A percentile compares a stretch with the other conserved stretches of the same genome.
Evolutionary conservation across 1,139 yeast species (phyloP).

Genomic region (Candida labiduridarum): DNA sequence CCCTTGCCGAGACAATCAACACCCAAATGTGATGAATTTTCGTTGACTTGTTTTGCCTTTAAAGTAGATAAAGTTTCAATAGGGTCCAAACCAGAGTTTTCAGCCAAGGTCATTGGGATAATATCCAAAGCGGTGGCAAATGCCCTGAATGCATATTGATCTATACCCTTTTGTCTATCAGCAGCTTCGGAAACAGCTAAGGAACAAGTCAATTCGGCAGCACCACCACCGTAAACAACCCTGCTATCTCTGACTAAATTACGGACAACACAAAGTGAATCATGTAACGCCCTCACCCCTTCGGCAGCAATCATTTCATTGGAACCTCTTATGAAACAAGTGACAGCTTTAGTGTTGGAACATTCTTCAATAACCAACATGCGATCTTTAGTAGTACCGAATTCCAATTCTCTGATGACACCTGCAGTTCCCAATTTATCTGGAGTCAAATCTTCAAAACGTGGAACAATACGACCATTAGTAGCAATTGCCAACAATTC

Average conservation of each 20-base stretch:
- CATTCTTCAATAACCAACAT: conserved; percentile 95
- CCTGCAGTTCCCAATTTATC: conserved; percentile 91
- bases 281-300: conserved; percentile 95
- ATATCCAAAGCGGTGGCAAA: conserved; percentile 89
- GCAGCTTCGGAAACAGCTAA: conserved; percentile 91
- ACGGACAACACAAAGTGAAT: conserved; percentile 95
- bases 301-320: conserved; percentile 98
- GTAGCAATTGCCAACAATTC: conserved; percentile 97
- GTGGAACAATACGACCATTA: conserved; percentile 93
- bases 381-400: conserved; percentile 95
- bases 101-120: conserved; percentile 94
- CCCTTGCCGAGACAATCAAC: conserved; percentile 93
- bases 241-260: conserved; percentile 89
- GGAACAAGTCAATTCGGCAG: conserved; percentile 93
- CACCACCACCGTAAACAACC: conserved; percentile 98
- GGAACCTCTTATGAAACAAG: conserved; percentile 92
- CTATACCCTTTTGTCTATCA: conserved; percentile 90
- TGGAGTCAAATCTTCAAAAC: conserved; percentile 86
- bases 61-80: conserved; percentile 84
- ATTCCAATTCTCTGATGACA: conserved; percentile 79
- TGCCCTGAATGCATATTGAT: conserved; percentile 97
- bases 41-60: conserved; percentile 83
- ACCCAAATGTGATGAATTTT: conserved; percentile 72
- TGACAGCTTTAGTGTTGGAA: conserved; percentile 86
- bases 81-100: conserved; percentile 93